Percentiles rank a stretch among this genome's conserved stretches.
These are phyloP conservation scores for Cystobasidium onofrii DNA, from an alignment of 768 basidiomycete species.

Conservation along the genomic window DNA sequence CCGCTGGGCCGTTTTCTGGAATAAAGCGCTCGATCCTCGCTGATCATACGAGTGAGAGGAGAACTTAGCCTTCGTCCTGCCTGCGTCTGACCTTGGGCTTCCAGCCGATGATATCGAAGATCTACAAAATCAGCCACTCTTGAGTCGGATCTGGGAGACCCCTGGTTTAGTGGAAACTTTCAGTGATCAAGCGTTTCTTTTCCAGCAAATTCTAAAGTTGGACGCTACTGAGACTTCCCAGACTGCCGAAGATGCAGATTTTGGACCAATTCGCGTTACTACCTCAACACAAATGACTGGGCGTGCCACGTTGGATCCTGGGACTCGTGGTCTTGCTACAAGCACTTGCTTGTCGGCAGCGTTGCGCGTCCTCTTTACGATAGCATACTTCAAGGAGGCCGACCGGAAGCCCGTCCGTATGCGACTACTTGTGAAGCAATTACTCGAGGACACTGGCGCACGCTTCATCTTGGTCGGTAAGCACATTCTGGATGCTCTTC, in stretches of 20 bases:
- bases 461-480: constrained; percentile 56
- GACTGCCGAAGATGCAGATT: constrained; percentile 36
- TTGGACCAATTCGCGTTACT: constrained; percentile 30
- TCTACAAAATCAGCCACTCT: too few relatives aligned
- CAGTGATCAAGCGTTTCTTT: background rate
- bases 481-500: constrained; percentile 54
- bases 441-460: constrained; percentile 49
- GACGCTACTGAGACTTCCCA: background rate
- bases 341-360: background rate
- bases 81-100: background rate
- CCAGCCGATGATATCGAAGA: too few relatives aligned
- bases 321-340: constrained; percentile 1
- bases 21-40: constrained; percentile 6
- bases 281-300: constrained; percentile 1
- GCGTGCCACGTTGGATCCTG: background rate
- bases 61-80: background rate
- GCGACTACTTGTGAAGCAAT: constrained; percentile 41
- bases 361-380: constrained; percentile 32
- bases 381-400: constrained; percentile 33
- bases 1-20: constrained; percentile 28
- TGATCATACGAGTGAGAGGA: background rate
- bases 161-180: constrained; percentile 7
- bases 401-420: constrained; percentile 36
- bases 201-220: background rate
- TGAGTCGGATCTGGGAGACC: constrained; percentile 5